These are phyloP conservation scores for Thraustochytrium sp. DNA, from an alignment of 352 stramenopile species.

Conservation along the genomic window DNA sequence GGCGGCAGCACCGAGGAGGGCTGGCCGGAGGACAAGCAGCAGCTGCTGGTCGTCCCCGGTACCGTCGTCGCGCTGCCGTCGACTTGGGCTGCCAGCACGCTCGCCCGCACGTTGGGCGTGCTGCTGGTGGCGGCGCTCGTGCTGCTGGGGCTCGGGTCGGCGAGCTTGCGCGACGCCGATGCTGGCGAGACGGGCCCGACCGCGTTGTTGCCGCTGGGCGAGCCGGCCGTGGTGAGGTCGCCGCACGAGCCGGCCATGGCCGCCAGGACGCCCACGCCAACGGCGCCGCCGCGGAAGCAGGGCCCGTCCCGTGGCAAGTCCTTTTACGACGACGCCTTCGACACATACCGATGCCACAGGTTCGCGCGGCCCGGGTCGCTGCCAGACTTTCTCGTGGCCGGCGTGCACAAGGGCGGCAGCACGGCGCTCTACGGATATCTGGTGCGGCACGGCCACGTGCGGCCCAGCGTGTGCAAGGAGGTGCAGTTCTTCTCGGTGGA, in stretches of 20 bases:
- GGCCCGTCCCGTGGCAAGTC: no score
- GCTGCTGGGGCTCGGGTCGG: neutral
- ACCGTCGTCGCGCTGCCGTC: no score
- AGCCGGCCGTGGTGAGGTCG: no score
- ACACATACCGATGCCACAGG: neutral
- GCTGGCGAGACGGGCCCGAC: no score
- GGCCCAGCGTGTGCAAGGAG: neutral
- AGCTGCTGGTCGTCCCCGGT: no score
- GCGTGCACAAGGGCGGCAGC: constrained; percentile 15
- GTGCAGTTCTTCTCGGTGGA: neutral
- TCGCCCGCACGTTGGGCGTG: neutral
- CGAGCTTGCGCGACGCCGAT: neutral
- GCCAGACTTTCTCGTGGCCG: neutral
- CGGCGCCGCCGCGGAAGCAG: no score
- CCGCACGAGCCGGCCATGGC: no score
- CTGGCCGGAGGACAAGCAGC: no score
- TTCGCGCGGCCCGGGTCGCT: neutral
- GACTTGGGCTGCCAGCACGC: no score
- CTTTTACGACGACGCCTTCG: neutral
- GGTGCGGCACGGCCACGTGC: neutral
- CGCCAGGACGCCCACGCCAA: no score
- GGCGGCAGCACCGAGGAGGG: no score
- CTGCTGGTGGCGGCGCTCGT: neutral
- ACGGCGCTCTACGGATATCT: constrained; percentile 14
- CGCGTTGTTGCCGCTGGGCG: no score